Base-by-base conservation (phyloP, 2,329 filamentous ascomycete genomes). In the Biscogniauxia mediterranea region DNA sequence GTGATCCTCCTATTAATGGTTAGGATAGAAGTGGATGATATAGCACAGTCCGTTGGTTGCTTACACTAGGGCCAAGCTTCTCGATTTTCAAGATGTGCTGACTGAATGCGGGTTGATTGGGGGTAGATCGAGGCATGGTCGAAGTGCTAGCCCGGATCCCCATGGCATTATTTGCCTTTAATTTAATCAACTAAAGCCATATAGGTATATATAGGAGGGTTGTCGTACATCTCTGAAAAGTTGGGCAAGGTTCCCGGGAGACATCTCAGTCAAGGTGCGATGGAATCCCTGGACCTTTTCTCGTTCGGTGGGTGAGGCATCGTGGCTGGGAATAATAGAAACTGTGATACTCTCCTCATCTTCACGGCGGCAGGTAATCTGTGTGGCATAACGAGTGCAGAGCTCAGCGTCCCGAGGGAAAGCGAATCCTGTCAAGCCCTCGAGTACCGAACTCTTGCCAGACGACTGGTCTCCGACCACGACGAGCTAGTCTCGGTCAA, bases 381-480 rank as follows among this genome's bases (percentile, higher is more conserved):
- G 78, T 0, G 82, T 84, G 0, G 77, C 80, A 52, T 82, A 81
- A 0, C 81, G 75, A 0, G 82, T 84, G 53, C 82, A 83, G 1
- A 83, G 76, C 0, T 74, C 78, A 0, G 74, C 73, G 0, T 68
- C 75, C 1, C 79, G 75, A 4, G 81, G 81, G 49, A 84, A 82
- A 0, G 77, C 75, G 38, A 83, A 80, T 0, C 79, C 79, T 0
- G 81, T 83, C 32, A 84, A 63, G 19, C 77, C 93, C 72, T 95
- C 91, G 28, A 95, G 79, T 19, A 95, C 89, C 1, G 91, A 94
- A 74, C 89, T 92, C 80, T 96, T 96, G 70, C 92, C 92, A 52
- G 91, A 92, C 0, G 90, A 93, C 72, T 95, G 92, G 67, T 91
- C 92, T 63, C 92, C 92, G 9, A 94, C 91, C 7, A 93, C 91